These are phyloP conservation scores for Chytridium lagenaria DNA, from an alignment of 371 early-diverging fungal genomes.

Conservation along the genomic window DNA sequence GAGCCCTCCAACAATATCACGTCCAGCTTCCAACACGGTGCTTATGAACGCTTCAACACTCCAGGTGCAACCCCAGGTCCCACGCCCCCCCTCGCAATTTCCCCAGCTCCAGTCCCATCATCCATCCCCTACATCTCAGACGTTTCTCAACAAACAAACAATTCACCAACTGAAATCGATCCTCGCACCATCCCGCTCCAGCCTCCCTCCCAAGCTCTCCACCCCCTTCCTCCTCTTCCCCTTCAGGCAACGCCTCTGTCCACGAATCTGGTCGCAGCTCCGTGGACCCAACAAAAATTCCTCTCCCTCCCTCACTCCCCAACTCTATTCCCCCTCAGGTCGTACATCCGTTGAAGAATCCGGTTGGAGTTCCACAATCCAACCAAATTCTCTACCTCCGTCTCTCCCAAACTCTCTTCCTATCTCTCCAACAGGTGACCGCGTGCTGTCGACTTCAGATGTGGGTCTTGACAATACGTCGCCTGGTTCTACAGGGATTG, in stretches of 20 bases:
- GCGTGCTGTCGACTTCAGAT: background rate
- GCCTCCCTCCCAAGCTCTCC: background rate
- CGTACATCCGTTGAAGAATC: background rate
- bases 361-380: no score
- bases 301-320: conserved; percentile 6
- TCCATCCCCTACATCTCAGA: no score
- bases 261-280: no score
- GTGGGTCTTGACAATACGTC: background rate
- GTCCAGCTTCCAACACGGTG: no score
- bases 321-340: background rate
- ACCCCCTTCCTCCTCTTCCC: background rate
- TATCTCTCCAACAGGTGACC: background rate
- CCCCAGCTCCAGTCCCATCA: no score
- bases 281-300: background rate
- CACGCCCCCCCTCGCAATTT: no score
- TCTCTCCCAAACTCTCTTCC: background rate
- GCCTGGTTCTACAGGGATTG: background rate
- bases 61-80: no score
- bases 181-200: no score
- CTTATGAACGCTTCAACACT: no score
- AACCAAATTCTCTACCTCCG: background rate
- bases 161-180: no score
- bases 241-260: background rate
- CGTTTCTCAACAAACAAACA: no score
- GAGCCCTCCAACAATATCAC: no score